Evolutionary conservation across 768 basidiomycete species (phyloP).

Genomic region (Kwoniella sp.): DNA sequence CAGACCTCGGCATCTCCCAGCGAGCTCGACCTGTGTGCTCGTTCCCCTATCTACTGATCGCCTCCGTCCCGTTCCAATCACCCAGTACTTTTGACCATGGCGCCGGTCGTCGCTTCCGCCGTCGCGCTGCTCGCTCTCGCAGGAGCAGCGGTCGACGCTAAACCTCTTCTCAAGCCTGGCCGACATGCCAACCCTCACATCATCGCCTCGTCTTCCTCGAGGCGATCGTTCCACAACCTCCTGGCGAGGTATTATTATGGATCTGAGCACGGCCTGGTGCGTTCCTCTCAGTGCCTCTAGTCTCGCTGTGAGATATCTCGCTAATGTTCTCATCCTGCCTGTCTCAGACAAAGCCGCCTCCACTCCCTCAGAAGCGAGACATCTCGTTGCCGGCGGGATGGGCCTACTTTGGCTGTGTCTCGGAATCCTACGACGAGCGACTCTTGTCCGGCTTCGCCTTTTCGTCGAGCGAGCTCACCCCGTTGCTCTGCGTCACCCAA

Average conservation of each 20-base stretch:
- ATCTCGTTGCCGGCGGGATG: conserved; percentile 40
- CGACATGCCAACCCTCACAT: conserved; percentile 44
- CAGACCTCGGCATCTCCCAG: too few species aligned
- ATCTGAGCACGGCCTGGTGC: conserved; percentile 38
- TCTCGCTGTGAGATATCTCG: too few species aligned
- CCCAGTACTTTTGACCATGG: conserved; percentile 23
- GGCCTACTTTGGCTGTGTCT: conserved; percentile 43
- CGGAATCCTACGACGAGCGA: conserved; percentile 40
- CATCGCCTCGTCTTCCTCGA: conserved; percentile 25
- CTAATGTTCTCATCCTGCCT: background rate
- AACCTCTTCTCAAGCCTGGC: conserved; percentile 37
- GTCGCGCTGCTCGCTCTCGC: conserved; percentile 27
- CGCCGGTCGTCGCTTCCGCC: conserved; percentile 40
- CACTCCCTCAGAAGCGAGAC: conserved; percentile 37
- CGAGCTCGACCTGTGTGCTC: too few species aligned
- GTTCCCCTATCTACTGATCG: too few species aligned
- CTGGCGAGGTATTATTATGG: conserved; percentile 44
- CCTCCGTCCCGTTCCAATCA: too few species aligned
- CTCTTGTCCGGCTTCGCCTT: conserved; percentile 42
- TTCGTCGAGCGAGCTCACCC: conserved; percentile 31
- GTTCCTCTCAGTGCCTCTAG: conserved; percentile 10
- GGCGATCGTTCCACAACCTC: conserved; percentile 18
- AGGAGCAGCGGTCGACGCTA: conserved; percentile 27
- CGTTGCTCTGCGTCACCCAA: conserved; percentile 37
- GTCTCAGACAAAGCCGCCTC: conserved; percentile 35